Percentiles rank a stretch among this genome's conserved stretches.
Evolutionary conservation across 495 filamentous ascomycete genomes (phyloP).

Genomic region (Penicillium alfredii): DNA sequence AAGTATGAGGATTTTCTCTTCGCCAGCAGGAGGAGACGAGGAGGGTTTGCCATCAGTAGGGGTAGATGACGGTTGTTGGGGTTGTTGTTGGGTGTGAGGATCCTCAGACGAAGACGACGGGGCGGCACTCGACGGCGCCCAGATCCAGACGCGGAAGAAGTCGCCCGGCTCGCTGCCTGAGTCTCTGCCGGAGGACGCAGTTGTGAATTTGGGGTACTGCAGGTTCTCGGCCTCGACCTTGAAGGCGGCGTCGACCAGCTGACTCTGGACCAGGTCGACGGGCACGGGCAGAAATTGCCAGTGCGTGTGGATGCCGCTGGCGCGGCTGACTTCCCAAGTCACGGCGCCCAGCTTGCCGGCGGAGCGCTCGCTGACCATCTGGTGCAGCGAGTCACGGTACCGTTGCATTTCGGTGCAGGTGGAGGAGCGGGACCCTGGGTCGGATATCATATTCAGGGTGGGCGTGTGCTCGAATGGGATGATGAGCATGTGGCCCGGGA

Average conservation of each 20-base stretch:
- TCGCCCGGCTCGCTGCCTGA: conserved; percentile 54
- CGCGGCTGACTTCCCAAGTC: conserved; percentile 83
- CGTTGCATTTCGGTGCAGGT: conserved; percentile 73
- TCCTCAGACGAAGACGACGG: background rate
- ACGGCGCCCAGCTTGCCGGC: conserved; percentile 65
- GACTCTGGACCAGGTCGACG: conserved; percentile 52
- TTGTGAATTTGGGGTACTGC: conserved; percentile 52
- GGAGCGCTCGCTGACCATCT: conserved; percentile 51
- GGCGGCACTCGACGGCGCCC: conserved; percentile 34
- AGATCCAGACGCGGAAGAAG: conserved; percentile 82
- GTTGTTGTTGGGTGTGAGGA: too few relatives aligned
- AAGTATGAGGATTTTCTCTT: conserved; percentile 47
- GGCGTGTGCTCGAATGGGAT: conserved; percentile 76
- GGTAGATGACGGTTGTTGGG: background rate
- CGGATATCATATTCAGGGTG: conserved; percentile 55
- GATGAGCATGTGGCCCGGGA: conserved; percentile 84
- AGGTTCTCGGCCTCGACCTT: conserved; percentile 75
- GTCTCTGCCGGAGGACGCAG: conserved; percentile 22
- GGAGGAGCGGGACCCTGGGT: conserved; percentile 43
- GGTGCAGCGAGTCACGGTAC: conserved; percentile 66
- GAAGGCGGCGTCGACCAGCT: conserved; percentile 77
- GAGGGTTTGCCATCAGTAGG: too few relatives aligned
- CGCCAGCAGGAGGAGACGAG: conserved; percentile 10
- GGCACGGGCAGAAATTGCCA: conserved; percentile 92
- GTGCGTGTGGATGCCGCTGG: conserved; percentile 73